A percentile compares a stretch with the other conserved stretches of the same genome.
phyloP scores from a whole-genome alignment of 2,329 filamentous ascomycete species.

The Ilyonectria robusta region DNA sequence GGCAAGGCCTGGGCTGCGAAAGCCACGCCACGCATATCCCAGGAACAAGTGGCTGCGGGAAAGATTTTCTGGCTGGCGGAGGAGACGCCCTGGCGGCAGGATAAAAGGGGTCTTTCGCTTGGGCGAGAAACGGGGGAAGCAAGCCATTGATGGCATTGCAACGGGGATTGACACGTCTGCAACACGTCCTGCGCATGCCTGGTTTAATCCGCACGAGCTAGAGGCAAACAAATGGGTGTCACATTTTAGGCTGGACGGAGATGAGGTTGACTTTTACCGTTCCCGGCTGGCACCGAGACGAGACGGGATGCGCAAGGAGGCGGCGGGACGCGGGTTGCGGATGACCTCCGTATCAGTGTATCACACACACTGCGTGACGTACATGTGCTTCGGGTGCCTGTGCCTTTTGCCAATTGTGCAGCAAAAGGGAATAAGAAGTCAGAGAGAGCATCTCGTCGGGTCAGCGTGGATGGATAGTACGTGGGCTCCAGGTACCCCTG shows the following conservation, averaged over 20 bases:
- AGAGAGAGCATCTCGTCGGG: background rate
- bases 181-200: background rate
- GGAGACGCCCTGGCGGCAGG: constrained; percentile 9
- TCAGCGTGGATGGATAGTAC: background rate
- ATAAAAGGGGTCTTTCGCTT: constrained; percentile 14
- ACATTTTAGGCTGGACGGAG: background rate
- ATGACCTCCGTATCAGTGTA: background rate
- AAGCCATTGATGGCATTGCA: background rate
- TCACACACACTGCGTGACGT: no score
- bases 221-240: background rate
- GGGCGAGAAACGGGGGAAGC: background rate
- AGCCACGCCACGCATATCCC: constrained; percentile 33
- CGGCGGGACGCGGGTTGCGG: background rate
- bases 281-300: background rate
- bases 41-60: constrained; percentile 22
- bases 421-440: background rate
- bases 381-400: no score
- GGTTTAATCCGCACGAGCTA: background rate
- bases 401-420: background rate
- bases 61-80: constrained; percentile 7
- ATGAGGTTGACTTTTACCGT: background rate
- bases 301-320: background rate
- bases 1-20: constrained; percentile 14
- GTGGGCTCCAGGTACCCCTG: constrained; percentile 13
- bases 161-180: background rate